phyloP scores from a whole-genome alignment of 768 basidiomycete species.

The Lactarius pseudohatsudake region DNA sequence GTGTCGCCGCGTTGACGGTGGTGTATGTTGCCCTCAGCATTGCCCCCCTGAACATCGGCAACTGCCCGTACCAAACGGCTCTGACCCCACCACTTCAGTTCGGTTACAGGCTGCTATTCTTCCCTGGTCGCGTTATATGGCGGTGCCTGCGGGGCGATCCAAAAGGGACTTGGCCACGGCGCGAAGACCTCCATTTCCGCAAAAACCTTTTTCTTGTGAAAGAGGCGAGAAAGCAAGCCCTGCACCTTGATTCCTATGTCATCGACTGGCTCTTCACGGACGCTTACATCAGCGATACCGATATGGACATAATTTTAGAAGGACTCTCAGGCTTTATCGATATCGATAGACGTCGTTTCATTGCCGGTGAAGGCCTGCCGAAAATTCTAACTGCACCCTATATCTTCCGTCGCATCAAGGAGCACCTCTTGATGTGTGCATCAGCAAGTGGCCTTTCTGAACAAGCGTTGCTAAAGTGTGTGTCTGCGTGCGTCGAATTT shows the following conservation, averaged over 20 bases:
- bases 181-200: neutral
- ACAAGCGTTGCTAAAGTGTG: neutral
- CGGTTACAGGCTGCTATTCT: neutral
- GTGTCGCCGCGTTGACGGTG: neutral
- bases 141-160: too few species aligned
- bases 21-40: conserved; percentile 14
- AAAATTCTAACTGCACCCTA: neutral
- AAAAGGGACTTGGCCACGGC: too few species aligned
- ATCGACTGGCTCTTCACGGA: conserved; percentile 16
- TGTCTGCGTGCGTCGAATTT: conserved; percentile 5
- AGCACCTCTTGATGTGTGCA: conserved; percentile 11
- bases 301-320: conserved; percentile 7
- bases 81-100: conserved; percentile 11
- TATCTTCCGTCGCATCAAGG: conserved; percentile 1
- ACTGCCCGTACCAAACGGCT: conserved; percentile 22
- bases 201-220: neutral
- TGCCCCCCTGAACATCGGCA: conserved; percentile 8
- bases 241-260: conserved; percentile 10
- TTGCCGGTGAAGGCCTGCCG: neutral
- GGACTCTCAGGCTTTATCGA: too few species aligned
- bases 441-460: conserved; percentile 7
- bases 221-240: neutral
- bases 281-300: conserved; percentile 9
- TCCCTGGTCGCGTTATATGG: neutral
- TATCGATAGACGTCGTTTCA: neutral